Evolutionary conservation across 208 protist genomes (phyloP).

Genomic region (Trypanosoma scelopori): DNA sequence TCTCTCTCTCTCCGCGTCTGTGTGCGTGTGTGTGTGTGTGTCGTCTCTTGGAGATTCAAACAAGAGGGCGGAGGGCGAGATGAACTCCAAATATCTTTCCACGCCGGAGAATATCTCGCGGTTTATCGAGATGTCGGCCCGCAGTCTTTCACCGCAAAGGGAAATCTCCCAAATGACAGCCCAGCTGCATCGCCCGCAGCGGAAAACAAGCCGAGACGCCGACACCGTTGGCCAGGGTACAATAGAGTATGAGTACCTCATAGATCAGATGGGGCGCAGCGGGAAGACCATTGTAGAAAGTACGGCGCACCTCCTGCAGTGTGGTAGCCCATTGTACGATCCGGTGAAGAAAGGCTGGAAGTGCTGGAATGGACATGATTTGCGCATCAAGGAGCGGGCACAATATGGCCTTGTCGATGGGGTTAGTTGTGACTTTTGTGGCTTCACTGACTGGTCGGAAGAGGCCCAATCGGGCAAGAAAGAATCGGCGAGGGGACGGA

Average conservation of each 20-base stretch:
- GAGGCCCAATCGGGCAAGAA: background rate
- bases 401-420: slow-evolving; percentile 64
- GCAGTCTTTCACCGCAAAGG: slow-evolving; percentile 65
- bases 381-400: slow-evolving; percentile 30
- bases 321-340: slow-evolving; percentile 79
- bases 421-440: slow-evolving; percentile 88
- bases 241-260: background rate
- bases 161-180: slow-evolving; percentile 80
- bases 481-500: slow-evolving; percentile 7
- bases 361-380: slow-evolving; percentile 64
- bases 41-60: background rate
- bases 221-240: background rate
- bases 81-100: slow-evolving; percentile 29
- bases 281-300: slow-evolving; percentile 13
- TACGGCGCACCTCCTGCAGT: slow-evolving; percentile 46
- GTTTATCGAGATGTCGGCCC: slow-evolving; percentile 54
- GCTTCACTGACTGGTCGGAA: slow-evolving; percentile 64
- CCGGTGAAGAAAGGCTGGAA: slow-evolving; percentile 51
- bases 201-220: background rate
- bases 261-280: background rate
- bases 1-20: background rate
- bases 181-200: slow-evolving; percentile 21
- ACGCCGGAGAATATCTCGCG: slow-evolving; percentile 67
- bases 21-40: slow-evolving; percentile 3
- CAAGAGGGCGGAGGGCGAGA: background rate